Base-by-base conservation (phyloP, 495 filamentous ascomycete species). In the Niebla homalea region DNA sequence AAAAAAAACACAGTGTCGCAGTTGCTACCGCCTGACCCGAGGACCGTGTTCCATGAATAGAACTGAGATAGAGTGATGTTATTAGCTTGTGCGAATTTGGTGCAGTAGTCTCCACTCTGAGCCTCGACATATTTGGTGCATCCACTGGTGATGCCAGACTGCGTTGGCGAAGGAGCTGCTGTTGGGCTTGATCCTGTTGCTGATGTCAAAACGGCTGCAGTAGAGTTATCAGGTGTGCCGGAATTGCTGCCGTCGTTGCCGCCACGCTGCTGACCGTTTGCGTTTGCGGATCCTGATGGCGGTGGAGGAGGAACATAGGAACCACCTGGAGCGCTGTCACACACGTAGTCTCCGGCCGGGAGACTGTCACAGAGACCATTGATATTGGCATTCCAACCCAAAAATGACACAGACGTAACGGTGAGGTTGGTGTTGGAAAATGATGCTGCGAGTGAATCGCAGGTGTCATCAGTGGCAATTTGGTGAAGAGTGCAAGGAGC, bases 61-160 rank as follows among this genome's bases (percentile, higher is more conserved):
- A 57, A 41, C 2, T 57, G 15, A n/a, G 21, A 32, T 0, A 32
- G n/a, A 1, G 51, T 55, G 37, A 57, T 57, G 38, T 36, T 36
- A 26, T 46, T 50, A 11, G 5, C 20, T 22, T 46, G 46, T 1
- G 55, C 52, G n/a, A 57, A 55, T 2, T 21, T 41, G 5, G 4
- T n/a, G 44, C 63, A 65, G 5, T 11, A 50, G 22, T 64, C 54
- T 0, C 38, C 36, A 1, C 25, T 22, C 3, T 36, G 20, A 5
- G 51, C 26, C 23, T 50, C 43, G 29, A 44, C 52, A 49, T 58
- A 65, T 15, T 38, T 43, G 23, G 42, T 55, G 54, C 63, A 65
- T 20, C 51, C 48, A 7, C 36, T 26, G 5, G 47, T 44, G 1
- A 54, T 60, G 36, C 46, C 56, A 14, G 42, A 15, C 15, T 55